These are phyloP conservation scores for Lagenidium giganteum DNA, from an alignment of 352 stramenopile species.

Conservation along the genomic window DNA sequence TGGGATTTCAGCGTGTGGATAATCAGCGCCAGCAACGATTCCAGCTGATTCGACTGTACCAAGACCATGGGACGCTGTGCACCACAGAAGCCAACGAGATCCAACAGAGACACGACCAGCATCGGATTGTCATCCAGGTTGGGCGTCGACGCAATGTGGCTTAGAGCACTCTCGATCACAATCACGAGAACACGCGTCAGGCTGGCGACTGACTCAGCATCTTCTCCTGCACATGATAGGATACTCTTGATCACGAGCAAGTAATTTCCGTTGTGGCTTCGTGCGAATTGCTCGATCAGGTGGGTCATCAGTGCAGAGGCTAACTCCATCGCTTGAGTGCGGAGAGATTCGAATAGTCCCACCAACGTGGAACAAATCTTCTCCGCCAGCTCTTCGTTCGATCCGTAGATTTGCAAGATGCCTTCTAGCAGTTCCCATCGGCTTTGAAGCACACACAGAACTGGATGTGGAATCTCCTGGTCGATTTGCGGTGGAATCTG, in stretches of 20 bases:
- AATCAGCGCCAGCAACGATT: slow-evolving; percentile 46
- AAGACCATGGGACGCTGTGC: slow-evolving; percentile 53
- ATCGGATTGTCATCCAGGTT: slow-evolving; percentile 49
- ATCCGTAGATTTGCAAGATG: slow-evolving; percentile 44
- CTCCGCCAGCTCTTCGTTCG: slow-evolving; percentile 50
- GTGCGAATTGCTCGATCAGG: slow-evolving; percentile 58
- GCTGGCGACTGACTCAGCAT: slow-evolving; percentile 45
- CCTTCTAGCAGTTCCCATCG: slow-evolving; percentile 49
- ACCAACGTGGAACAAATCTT: slow-evolving; percentile 51
- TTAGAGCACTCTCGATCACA: slow-evolving; percentile 42
- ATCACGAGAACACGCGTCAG: slow-evolving; percentile 69
- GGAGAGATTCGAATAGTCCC: slow-evolving; percentile 55
- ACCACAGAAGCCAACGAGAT: slow-evolving; percentile 52
- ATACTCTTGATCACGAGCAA: slow-evolving; percentile 69
- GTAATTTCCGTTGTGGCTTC: slow-evolving; percentile 52
- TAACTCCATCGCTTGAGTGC: slow-evolving; percentile 53
- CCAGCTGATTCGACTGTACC: slow-evolving; percentile 64
- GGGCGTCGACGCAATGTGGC: slow-evolving; percentile 38
- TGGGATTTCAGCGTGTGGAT: slow-evolving; percentile 61
- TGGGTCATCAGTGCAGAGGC: slow-evolving; percentile 54
- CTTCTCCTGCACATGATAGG: slow-evolving; percentile 52
- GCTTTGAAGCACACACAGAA: slow-evolving; percentile 48
- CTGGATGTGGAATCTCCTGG: slow-evolving; percentile 51
- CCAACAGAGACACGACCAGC: slow-evolving; percentile 49
- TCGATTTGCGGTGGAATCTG: slow-evolving; percentile 57